Base-by-base conservation (phyloP, 352 stramenopile species). In the Phytophthora capsici region DNA sequence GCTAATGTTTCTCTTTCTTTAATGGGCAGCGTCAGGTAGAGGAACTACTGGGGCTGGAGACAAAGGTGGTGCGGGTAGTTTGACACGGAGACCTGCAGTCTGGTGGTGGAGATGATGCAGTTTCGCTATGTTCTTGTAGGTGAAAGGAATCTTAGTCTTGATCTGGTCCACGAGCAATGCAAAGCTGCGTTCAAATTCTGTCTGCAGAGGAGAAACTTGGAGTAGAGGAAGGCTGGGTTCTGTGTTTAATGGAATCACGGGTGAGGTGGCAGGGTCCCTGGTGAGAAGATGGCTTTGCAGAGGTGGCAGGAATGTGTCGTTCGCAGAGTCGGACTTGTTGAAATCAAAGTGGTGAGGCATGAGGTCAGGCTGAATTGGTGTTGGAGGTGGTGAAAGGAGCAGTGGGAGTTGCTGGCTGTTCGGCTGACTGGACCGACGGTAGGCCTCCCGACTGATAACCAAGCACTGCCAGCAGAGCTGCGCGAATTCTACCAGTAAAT, bases 101-200 rank as follows among this genome's bases (percentile, higher is more conserved):
- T 77, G 63, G 6, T 73, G 71, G 6, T 75, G 44, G 6, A 89
- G 57, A n/a, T 43, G 55, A 1, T 49, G 12, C 6, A 88, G 53
- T 38, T 72, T 73, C 10, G 30, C 19, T 9, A 64, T 51, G 20
- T 47, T 63, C 7, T 64, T 41, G 47, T 64, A 80, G 22, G 52
- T 30, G 36, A 87, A 81, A 5, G 64, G 22, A 8, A 88, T 67
- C 40, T 77, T 77, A 14, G 52, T 47, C 38, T 54, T 61, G 22
- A 91, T 61, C 20, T 84, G 67, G 9, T 66, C 70, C 13, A 91
- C 69, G 5, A 91, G 75, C 6, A 66, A 58, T 13, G 52, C 73
- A 50, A 92, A 94, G 48, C 79, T 84, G 50, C 75, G 77, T 52
- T 94, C 81, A 44, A 94, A 90, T 49, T 91, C 82, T 36, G 71